Base-by-base conservation (phyloP, 2,329 filamentous ascomycete species). In the Colletotrichum lupini region DNA sequence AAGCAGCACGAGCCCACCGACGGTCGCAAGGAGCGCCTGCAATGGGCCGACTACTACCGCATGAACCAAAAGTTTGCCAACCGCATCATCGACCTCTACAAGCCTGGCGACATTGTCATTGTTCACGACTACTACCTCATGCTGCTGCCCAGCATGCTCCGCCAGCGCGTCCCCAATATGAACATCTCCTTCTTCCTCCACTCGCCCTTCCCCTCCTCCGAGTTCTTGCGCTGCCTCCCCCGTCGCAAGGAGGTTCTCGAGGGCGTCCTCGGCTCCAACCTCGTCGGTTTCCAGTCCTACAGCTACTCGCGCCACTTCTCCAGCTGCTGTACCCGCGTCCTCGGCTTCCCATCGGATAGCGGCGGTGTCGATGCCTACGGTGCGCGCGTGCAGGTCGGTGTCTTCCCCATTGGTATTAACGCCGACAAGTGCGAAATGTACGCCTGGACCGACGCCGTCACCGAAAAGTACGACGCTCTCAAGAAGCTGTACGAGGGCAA, bases 131-230 rank as follows among this genome's bases (percentile, higher is more conserved):
- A 97, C 82, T 95, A 98, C 80, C 90, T 98, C 60, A 91, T 98
- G 82, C 88, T 98, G 28, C 89, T 98, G 4, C 96, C 97, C 2
- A 95, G 92, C 83, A 91, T 98, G 85, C 86, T 98, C 72, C 92
- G 96, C 60, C 95, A 98, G 82, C 91, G 93, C 55, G 87, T 95
- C 22, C 94, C 95, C 4, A 94, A 95, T 81, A 94, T 97, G 83
- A 97, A 97, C 85, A 95, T 98, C 80, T 93, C 95, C 67, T 98
- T 98, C 86, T 98, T 95, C 86, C 87, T 98, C 59, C 96, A 98
- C 83, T 93, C 95, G 58, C 96, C 96, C 0, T 98, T 98, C 83
- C 96, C 96, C 42, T 98, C 95, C 83, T 97, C 94, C 87, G 97
- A 98, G 83, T 98, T 97, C 80, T 91, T 98, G 81, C 91, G 95